Percentiles rank a stretch among this genome's conserved stretches.
Conservation (phyloP, 208 protist genomes). For the Trypanosoma cruzi region DNA sequence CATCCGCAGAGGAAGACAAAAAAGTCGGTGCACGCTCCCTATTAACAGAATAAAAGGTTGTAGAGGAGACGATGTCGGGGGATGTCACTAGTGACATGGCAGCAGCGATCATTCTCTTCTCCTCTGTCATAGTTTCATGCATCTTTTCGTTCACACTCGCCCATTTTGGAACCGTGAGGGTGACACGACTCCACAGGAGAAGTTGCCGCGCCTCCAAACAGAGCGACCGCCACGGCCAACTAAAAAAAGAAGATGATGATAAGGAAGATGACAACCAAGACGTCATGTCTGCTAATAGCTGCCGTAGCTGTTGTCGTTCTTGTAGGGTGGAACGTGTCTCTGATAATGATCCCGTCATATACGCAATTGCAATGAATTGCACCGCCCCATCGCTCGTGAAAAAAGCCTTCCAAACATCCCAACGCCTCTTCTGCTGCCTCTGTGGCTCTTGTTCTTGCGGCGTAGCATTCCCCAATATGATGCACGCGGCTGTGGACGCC, state of each 20-base stretch:
- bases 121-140: not conserved
- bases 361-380: constrained; percentile 15
- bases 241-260: not conserved
- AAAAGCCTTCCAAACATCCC: constrained; percentile 10
- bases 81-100: constrained; percentile 10
- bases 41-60: not conserved
- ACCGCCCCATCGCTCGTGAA: constrained; percentile 2
- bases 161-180: not conserved
- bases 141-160: not conserved
- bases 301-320: not conserved
- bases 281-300: not conserved
- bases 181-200: constrained; percentile 1
- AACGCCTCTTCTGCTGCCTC: not conserved
- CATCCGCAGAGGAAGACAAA: not conserved
- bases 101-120: not conserved
- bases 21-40: not conserved
- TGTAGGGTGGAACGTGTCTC: not conserved
- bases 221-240: not conserved
- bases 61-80: not conserved
- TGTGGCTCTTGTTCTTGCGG: not conserved
- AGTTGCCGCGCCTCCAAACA: not conserved
- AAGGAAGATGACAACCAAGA: constrained; percentile 7
- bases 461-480: constrained; percentile 19
- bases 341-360: not conserved
- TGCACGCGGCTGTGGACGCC: constrained; percentile 4